phyloP scores from a whole-genome alignment of 208 protist species.

The Tritrichomonas musculus region DNA sequence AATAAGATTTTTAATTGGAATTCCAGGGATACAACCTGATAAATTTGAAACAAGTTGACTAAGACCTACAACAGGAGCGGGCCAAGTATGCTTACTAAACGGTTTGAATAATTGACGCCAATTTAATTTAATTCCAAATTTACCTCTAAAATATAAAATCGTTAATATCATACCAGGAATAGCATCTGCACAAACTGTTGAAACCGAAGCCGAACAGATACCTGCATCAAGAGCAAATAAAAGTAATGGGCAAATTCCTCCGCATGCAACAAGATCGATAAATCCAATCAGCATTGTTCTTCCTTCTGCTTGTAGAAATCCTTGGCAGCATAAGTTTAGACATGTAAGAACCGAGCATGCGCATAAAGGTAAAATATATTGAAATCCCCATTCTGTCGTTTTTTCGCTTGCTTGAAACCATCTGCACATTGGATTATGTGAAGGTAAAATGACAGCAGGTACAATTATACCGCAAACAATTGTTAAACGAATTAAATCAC shows the following conservation, averaged over 20 bases:
- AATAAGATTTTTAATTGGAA: not conserved
- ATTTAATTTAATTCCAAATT: not conserved
- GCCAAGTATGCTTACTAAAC: not conserved
- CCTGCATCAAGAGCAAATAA: not conserved
- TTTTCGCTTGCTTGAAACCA: not conserved
- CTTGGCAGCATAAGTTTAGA: not conserved
- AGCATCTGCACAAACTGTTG: not conserved
- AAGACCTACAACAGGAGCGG: not conserved
- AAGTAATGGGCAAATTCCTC: not conserved
- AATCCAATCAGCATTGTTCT: not conserved
- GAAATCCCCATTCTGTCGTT: not conserved
- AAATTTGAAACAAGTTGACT: not conserved
- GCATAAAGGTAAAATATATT: not conserved
- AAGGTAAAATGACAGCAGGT: not conserved
- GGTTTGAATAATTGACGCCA: not conserved
- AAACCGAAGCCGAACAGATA: not conserved
- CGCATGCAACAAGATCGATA: not conserved
- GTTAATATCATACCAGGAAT: not conserved
- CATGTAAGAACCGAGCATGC: not conserved
- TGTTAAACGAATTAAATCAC: not conserved
- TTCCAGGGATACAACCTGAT: not conserved
- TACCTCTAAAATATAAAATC: not conserved
- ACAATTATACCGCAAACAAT: not conserved
- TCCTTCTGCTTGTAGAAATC: not conserved
- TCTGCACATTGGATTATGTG: not conserved